Evolutionary conservation across 129 eudicot genomes (phyloP), one percentile per base, ranked within the genome.

Genomic region (Arctium lappa): DNA sequence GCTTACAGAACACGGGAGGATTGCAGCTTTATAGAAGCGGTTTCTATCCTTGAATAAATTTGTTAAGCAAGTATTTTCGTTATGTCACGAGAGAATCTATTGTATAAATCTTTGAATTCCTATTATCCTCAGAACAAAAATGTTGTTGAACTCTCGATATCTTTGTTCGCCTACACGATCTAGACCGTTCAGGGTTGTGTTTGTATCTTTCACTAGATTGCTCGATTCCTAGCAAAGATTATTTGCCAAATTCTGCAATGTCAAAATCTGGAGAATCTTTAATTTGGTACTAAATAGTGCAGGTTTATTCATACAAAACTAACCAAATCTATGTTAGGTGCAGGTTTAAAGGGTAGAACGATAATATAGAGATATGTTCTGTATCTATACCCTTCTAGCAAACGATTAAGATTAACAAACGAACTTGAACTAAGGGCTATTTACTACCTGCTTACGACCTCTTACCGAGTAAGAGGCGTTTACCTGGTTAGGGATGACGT

Each of bases 1-100:
- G 50, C 76, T 22, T 72, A 72, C 56, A 62, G 50, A 3, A 63
- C 75, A 79, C 75, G 74, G 8, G 44, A 22, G 12, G 62, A 60
- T 79, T 79, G 76, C 31, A n/a, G 31, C 31, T 27, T 65, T 65
- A 65, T 22, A 6, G 33, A 65, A 65, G 9, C 8, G 22, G 4
- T 36, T 72, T 36, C 2, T 18, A 40, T 22, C n/a, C 8, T 79
- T 62, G 48, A 79, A 84, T 84, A 84, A 84, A 84, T 79, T 33
- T 76, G 69, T 75, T 36, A 75, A 76, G 42, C 31, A 44, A 82
- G 38, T 75, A 34, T 6, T 68, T 82, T 42, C 42, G 69, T 62
- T 62, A 63, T 16, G 66, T 73, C 18, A n/a, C 12, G 71, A 33
- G 77, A 44, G 27, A 8, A 69, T 83, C 18, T 77, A 82, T 77